Evolutionary conservation across 805 yeast genomes (phyloP), one percentile per base, ranked within the genome.

Genomic region (Kluyveromyces lactis): DNA sequence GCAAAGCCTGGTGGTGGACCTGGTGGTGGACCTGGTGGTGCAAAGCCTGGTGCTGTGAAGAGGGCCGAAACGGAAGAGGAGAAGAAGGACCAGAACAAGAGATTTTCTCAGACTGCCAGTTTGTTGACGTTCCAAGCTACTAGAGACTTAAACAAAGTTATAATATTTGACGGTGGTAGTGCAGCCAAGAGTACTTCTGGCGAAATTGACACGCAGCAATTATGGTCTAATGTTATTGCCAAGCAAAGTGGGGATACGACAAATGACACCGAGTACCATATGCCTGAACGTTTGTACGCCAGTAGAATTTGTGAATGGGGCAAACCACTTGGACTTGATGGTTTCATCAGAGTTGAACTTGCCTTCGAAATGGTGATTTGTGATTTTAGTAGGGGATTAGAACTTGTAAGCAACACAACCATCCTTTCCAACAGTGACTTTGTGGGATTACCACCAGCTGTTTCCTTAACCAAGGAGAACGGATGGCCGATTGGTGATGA

Each of bases 81-180:
- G 10, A 21, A 19, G 16, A 18, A 26, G 28, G 21, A 26, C 15
- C 27, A 30, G n/a, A n/a, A n/a, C n/a, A 33, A 38, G 36, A 6
- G 24, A 17, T 11, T 31, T 38, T 15, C 37, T 42, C 19, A 26
- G 16, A 12, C n/a, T n/a, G n/a, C n/a, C n/a, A n/a, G 26, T n/a
- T 13, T 26, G 12, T n/a, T 69, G 45, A 73, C 81, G 0, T 75
- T 75, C 46, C 58, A 64, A 43, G 71, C 69, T 8, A 58, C 56
- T 3, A 63, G 60, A 43, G 77, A 81, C 3, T 53, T 78, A 38
- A 66, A 64, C 44, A 71, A 65, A 45, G 50, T 78, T 23, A 60
- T 79, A 4, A 67, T 69, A 37, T 52, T 79, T n/a, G 83, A 78
- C 44, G 85, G 85, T 4, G 81, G 83, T 0, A 75, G 81, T 21